Base-by-base conservation (phyloP, 352 stramenopile species). In the Paralagenidium karlingii region DNA sequence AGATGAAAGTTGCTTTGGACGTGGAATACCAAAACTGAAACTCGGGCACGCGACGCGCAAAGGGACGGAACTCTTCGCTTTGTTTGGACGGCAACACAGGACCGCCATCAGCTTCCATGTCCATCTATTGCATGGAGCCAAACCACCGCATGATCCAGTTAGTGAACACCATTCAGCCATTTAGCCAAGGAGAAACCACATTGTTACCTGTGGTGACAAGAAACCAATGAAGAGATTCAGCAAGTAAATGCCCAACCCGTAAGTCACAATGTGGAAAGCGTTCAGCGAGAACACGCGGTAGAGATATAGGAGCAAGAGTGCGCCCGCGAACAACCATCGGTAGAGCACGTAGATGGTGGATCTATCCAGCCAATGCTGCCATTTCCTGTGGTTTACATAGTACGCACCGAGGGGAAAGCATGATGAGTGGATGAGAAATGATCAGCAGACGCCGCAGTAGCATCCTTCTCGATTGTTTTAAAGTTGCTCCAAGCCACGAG, bases 171-270 rank as follows among this genome's bases (percentile, higher is more conserved):
- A 43, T 45, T 4, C 34, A 20, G 16, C 21, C 9, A 13, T 10
- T 9, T 12, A 9, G 24, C 37, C 25, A 36, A 33, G 40, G 15
- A 26, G 12, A 10, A 16, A 37, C 11, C 6, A 8, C 13, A 29
- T 29, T 21, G 18, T 34, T 49, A 98, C 83, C 55, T 98, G 78
- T n/a, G 96, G 96, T 39, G 88, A 97, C 19, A 99, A 57, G 58
- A 99, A 99, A 4, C 94, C 94, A 60, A 99, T 98, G 53, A 99
- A 98, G 47, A 99, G 94, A 55, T 99, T 99, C 39, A 99, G 66
- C 36, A 99, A 65, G 62, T 97, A 99, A 50, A 99, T 99, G 27
- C 96, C 96, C 22, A 99, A 69, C 5, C 93, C 96, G 59, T 99
- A 99, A 1, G 96, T 98, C 18, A 99, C 87, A 54, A 99, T 98